Evolutionary conservation across 768 basidiomycete species (phyloP).

Genomic region (Boletus pseudopeckii): DNA sequence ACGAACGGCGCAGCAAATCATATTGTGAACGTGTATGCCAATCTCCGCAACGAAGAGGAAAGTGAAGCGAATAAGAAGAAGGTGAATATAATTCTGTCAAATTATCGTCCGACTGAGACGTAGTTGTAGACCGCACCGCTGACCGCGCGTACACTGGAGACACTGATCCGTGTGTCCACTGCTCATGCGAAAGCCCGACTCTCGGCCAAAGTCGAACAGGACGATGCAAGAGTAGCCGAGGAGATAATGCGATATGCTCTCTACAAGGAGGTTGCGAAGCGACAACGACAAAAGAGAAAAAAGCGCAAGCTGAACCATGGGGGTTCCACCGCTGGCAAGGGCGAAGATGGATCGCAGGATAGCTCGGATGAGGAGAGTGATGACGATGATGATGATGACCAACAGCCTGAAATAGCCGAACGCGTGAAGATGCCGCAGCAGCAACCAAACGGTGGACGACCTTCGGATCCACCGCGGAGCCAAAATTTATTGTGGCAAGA

Average conservation of each 20-base stretch:
- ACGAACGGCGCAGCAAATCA: conserved; percentile 93
- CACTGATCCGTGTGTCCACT: conserved; percentile 94
- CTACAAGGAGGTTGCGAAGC: conserved; percentile 94
- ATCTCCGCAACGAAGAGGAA: conserved; percentile 86
- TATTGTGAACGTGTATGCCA: conserved; percentile 91
- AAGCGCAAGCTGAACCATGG: conserved; percentile 83
- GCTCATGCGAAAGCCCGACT: conserved; percentile 96
- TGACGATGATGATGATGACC: conserved; percentile 48
- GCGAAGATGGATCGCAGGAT: conserved; percentile 43
- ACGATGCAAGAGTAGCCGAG: conserved; percentile 88
- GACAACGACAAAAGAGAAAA: conserved; percentile 63
- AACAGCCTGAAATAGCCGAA: conserved; percentile 34
- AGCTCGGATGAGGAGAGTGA: conserved; percentile 33
- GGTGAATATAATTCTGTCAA: conserved; percentile 36
- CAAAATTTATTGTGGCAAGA: conserved; percentile 66
- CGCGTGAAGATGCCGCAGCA: conserved; percentile 50
- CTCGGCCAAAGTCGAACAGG: conserved; percentile 76
- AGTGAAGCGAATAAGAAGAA: conserved; percentile 82
- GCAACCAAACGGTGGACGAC: conserved; percentile 22
- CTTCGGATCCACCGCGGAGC: conserved; percentile 30
- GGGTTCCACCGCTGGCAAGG: conserved; percentile 48
- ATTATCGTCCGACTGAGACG: conserved; percentile 9
- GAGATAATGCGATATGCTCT: conserved; percentile 95
- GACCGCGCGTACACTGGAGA: conserved; percentile 98
- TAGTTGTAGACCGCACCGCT: conserved; percentile 82